Evolutionary conservation across 192 early-diverging fungal species (phyloP).

Genomic region (Rhizophlyctis rosea): DNA sequence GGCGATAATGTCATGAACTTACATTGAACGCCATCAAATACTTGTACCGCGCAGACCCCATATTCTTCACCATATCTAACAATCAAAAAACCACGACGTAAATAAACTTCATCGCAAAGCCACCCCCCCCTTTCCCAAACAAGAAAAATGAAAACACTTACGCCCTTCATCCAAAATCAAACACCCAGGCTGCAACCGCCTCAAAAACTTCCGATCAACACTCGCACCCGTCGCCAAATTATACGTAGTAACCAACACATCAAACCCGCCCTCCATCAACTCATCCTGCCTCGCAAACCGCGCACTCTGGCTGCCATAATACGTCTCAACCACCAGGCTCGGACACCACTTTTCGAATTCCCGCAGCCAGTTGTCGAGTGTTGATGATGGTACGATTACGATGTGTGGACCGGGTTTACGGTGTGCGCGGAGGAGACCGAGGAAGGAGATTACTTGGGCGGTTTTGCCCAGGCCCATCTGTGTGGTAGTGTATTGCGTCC

Average conservation of each 20-base stretch:
- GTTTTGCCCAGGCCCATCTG: conserved; percentile 95
- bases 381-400: conserved; percentile 84
- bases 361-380: conserved; percentile 85
- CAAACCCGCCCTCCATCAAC: conserved; percentile 43
- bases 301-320: conserved; percentile 43
- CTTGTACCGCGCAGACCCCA: conserved; percentile 71
- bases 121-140: too few relatives aligned
- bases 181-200: conserved; percentile 55
- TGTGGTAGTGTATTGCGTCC: conserved; percentile 40
- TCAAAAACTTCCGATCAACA: conserved; percentile 73
- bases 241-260: conserved; percentile 80
- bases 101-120: too few relatives aligned
- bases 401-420: conserved; percentile 64
- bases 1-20: too few relatives aligned
- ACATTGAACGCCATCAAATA: conserved; percentile 52
- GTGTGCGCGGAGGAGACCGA: conserved; percentile 55
- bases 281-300: conserved; percentile 51
- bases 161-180: conserved; percentile 84
- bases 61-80: conserved; percentile 82
- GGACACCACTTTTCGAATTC: conserved; percentile 66
- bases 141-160: conserved; percentile 12
- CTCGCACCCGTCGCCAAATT: conserved; percentile 66
- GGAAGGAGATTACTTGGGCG: conserved; percentile 82
- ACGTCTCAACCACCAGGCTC: conserved; percentile 28
- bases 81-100: neutral